Conservation (phyloP, 2,329 filamentous ascomycete species). For the Monilinia laxa region DNA sequence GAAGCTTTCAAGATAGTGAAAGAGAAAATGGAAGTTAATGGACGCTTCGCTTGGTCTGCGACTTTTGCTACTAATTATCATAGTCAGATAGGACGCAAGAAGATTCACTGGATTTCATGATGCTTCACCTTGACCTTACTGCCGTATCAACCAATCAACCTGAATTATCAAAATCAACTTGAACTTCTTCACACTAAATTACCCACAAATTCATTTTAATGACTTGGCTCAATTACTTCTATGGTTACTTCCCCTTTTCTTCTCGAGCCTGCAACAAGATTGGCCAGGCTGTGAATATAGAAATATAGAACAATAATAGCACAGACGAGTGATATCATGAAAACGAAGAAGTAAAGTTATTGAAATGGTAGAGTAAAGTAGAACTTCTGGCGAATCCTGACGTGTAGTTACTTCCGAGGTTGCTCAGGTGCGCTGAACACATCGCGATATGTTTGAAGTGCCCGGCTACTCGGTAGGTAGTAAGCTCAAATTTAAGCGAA, state of each 20-base stretch:
- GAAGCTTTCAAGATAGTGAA: background rate
- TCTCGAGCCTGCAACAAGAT: background rate
- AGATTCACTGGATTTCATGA: background rate
- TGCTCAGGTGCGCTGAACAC: too few species aligned
- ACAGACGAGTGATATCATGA: background rate
- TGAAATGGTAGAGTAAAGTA: too few species aligned
- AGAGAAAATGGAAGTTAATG: background rate
- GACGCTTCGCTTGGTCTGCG: background rate
- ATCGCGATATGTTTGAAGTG: too few species aligned
- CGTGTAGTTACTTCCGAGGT: too few species aligned
- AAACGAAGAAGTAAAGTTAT: too few species aligned
- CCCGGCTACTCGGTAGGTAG: too few species aligned
- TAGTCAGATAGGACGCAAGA: background rate
- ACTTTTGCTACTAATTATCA: background rate
- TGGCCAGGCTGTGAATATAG: background rate
- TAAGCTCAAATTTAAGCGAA: too few species aligned
- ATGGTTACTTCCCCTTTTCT: background rate
- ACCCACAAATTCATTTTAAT: background rate
- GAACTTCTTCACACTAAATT: background rate
- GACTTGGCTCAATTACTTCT: background rate
- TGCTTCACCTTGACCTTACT: background rate
- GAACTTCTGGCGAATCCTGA: too few species aligned
- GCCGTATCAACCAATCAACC: background rate
- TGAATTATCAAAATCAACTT: too few species aligned
- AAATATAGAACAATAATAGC: background rate